Percentiles rank a stretch among this genome's conserved stretches.
Evolutionary conservation across 495 filamentous ascomycete genomes (phyloP).

Genomic region (Rostrohypoxylon terebratum): DNA sequence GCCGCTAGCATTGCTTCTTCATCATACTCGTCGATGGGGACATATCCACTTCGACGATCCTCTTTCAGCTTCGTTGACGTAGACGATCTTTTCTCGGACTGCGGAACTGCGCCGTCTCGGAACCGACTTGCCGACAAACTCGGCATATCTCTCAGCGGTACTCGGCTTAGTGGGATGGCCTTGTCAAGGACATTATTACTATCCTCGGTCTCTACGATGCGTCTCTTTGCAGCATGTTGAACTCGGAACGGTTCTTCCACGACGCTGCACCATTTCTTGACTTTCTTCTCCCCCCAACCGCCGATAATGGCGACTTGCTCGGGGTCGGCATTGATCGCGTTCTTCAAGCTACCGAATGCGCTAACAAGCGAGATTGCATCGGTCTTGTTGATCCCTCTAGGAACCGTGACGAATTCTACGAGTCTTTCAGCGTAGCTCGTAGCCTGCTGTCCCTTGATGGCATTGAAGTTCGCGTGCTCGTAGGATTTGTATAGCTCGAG

Average conservation of each 20-base stretch:
- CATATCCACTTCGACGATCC: conserved; percentile 21
- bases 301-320: conserved; percentile 85
- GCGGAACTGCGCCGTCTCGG: conserved; percentile 37
- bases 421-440: conserved; percentile 86
- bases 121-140: conserved; percentile 45
- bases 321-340: conserved; percentile 85
- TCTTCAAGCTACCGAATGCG: conserved; percentile 86
- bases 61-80: conserved; percentile 5
- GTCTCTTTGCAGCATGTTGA: conserved; percentile 71
- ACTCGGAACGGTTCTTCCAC: conserved; percentile 87
- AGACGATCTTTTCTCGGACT: conserved; percentile 24
- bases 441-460: conserved; percentile 84
- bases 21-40: conserved; percentile 51
- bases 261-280: conserved; percentile 80
- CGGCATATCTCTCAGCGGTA: conserved; percentile 52
- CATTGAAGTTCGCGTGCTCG: conserved; percentile 82
- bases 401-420: conserved; percentile 92
- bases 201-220: conserved; percentile 43
- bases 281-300: conserved; percentile 97
- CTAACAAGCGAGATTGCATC: conserved; percentile 89
- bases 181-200: conserved; percentile 43
- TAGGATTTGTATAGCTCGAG: conserved; percentile 94
- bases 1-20: conserved; percentile 64
- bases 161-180: conserved; percentile 54
- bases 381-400: conserved; percentile 91